A percentile compares a stretch with the other conserved stretches of the same genome.
These are phyloP conservation scores for Pseudonitzschia pungens DNA, from an alignment of 108 stramenopile genomes.

Conservation along the genomic window DNA sequence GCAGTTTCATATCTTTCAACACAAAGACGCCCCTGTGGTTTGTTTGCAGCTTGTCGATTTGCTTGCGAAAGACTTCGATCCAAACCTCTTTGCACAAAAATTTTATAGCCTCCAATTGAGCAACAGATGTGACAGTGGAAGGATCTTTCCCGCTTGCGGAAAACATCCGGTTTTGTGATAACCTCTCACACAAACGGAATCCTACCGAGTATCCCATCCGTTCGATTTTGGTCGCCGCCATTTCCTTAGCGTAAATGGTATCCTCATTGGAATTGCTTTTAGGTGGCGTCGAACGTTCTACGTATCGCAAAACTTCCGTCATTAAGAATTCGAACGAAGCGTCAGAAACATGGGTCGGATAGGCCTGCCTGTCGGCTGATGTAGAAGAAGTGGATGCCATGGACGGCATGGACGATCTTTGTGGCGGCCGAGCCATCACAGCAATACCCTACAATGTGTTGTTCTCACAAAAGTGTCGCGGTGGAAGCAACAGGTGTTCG, in stretches of 20 bases:
- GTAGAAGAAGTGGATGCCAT: not conserved
- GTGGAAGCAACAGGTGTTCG: no score
- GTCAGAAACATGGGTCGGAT: conserved; percentile 60
- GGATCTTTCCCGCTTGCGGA: conserved; percentile 54
- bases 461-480: not conserved
- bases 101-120: conserved; percentile 90
- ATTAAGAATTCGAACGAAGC: conserved; percentile 77
- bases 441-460: no score
- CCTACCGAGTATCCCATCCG: conserved; percentile 92
- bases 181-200: conserved; percentile 84
- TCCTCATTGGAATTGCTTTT: conserved; percentile 44
- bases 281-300: conserved; percentile 49
- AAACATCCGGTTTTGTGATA: conserved; percentile 77
- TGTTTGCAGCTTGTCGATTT: conserved; percentile 94
- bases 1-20: conserved; percentile 81
- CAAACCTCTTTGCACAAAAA: conserved; percentile 96
- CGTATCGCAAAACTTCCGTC: conserved; percentile 71
- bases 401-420: conserved; percentile 2
- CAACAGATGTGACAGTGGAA: conserved; percentile 41
- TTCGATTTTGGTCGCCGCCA: conserved; percentile 83
- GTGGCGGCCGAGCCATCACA: conserved; percentile 4
- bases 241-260: conserved; percentile 61
- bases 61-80: conserved; percentile 90
- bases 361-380: not conserved
- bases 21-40: conserved; percentile 95